Base-by-base conservation (phyloP, 192 early-diverging fungal species). In the Haplosporangium gracile region DNA sequence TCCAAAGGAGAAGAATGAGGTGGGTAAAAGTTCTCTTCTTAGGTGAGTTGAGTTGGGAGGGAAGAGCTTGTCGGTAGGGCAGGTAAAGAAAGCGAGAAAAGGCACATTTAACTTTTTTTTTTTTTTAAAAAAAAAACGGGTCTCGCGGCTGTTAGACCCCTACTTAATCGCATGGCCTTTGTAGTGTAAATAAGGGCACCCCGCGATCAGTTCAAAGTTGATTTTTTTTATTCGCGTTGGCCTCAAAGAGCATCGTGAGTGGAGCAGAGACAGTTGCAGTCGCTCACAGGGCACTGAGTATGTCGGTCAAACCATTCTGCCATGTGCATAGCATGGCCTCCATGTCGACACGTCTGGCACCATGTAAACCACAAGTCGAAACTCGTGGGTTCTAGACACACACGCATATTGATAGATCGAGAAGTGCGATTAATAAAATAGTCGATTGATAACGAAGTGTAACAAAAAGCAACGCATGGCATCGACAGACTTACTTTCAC, bases 271-370 rank as follows among this genome's bases (percentile, higher is more conserved):
- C 96, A 97, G 43, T 88, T 88, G 82, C 98, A 99, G 39, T 95
- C 95, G n/a, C 97, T 94, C 8, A 99, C 97, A 32, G 98, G 97
- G 88, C 98, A 99, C 42, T 89, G 90, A 29, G 82, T 78, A 85
- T 99, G 96, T 0, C 91, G 94, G 71, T 92, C 88, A 85, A 99
- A 99, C 98, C 98, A 99, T 55, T 95, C 91, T 45, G 92, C 85
- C 89, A 99, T 93, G 81, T 99, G 98, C 39, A 91, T 89, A 4
- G 95, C 95, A 83, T 99, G 98, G 2, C 98, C 98, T 49, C 98
- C 98, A 88, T 99, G 98, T 20, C 96, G 92, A 88, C 98, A 99
- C 15, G 96, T 96, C 88, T 98, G 97, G 89, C 98, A 99, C 98
- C 98, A 99, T 20, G 97, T 98, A 84, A 99, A 99, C 98, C 97